phyloP scores from a whole-genome alignment of 495 filamentous ascomycete species.

The Aspergillus homomorphus region DNA sequence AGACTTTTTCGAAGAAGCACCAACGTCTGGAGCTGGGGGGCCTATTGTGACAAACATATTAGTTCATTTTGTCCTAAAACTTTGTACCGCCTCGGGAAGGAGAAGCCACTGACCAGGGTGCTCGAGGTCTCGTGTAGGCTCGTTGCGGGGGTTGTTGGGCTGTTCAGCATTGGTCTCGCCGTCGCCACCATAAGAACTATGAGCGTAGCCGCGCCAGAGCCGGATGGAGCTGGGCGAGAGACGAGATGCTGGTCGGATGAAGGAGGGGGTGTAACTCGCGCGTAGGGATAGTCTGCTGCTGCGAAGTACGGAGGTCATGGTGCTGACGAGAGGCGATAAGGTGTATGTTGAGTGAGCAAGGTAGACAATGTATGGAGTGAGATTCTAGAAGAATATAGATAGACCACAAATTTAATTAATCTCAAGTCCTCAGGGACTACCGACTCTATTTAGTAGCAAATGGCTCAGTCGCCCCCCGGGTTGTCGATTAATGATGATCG shows the following conservation, averaged over 20 bases:
- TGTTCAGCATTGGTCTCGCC: constrained; percentile 12
- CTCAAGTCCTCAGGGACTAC: background rate
- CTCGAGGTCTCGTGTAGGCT: constrained; percentile 23
- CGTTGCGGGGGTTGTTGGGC: constrained; percentile 12
- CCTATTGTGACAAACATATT: background rate
- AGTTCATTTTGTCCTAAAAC: background rate
- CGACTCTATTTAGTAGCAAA: background rate
- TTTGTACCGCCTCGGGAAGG: background rate
- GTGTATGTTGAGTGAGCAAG: background rate
- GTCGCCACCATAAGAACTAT: constrained; percentile 24
- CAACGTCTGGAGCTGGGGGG: background rate
- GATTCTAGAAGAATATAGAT: no score
- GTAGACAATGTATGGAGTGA: no score
- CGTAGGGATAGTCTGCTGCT: background rate
- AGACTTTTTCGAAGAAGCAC: background rate
- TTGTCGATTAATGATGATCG: background rate
- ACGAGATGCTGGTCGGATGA: background rate
- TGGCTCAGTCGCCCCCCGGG: background rate
- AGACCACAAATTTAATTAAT: background rate
- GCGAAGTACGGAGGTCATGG: constrained; percentile 10
- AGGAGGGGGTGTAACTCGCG: background rate
- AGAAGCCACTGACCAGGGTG: constrained; percentile 23
- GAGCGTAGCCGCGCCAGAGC: constrained; percentile 15
- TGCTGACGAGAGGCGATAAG: background rate
- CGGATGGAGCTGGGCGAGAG: background rate